Conservation (phyloP, 306 rosid genomes). For the Cajanus cajan region DNA sequence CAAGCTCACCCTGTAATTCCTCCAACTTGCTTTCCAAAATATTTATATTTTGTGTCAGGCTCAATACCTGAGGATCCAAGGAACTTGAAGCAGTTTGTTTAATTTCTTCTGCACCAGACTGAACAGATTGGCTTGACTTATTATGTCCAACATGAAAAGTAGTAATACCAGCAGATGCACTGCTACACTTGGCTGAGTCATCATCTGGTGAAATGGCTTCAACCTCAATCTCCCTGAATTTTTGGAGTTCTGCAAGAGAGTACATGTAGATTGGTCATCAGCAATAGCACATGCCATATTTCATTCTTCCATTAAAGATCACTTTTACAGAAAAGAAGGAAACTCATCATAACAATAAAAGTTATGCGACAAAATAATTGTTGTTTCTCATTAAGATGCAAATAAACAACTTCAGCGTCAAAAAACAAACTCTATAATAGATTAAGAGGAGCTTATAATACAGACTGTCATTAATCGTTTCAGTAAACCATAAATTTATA, state of each 20-base stretch:
- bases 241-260: slow-evolving; percentile 67
- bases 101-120: slow-evolving; percentile 45
- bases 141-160: slow-evolving; percentile 36
- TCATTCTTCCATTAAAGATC: slow-evolving; percentile 1
- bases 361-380: background rate
- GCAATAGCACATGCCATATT: background rate
- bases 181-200: slow-evolving; percentile 42
- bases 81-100: slow-evolving; percentile 47
- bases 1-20: slow-evolving; percentile 47
- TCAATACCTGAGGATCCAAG: slow-evolving; percentile 51
- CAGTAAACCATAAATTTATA: background rate
- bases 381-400: background rate
- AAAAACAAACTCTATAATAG: background rate
- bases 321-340: background rate
- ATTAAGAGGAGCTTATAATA: background rate
- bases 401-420: background rate
- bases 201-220: slow-evolving; percentile 43
- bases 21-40: slow-evolving; percentile 52
- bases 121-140: slow-evolving; percentile 39
- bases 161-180: slow-evolving; percentile 39
- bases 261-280: slow-evolving; percentile 19
- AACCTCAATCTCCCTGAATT: slow-evolving; percentile 60
- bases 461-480: background rate
- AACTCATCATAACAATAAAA: slow-evolving; percentile 1
- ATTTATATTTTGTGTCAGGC: slow-evolving; percentile 56